phyloP scores from a whole-genome alignment of 129 eudicot species.

The Flaveria sonorensis region DNA sequence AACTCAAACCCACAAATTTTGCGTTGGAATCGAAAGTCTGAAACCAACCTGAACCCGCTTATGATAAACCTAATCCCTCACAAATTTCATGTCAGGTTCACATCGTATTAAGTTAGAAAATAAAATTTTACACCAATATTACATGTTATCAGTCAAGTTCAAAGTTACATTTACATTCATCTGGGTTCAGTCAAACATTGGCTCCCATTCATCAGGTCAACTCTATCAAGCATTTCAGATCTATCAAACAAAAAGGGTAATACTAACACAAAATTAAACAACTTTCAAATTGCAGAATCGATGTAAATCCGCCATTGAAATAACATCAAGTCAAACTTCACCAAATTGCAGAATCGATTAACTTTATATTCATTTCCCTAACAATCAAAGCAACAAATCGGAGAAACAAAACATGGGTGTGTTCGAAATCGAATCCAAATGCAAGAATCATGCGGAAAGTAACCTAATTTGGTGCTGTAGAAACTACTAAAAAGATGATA shows the following conservation, averaged over 20 bases:
- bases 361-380: background rate
- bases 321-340: background rate
- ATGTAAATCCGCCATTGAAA: background rate
- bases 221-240: background rate
- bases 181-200: slow-evolving; percentile 9
- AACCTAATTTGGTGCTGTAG: background rate
- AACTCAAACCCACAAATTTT: no score
- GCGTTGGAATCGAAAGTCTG: no score
- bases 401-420: background rate
- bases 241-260: background rate
- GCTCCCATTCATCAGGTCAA: slow-evolving; percentile 24
- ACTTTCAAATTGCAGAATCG: background rate
- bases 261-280: background rate
- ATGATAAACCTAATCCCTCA: no score
- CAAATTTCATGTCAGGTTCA: no score
- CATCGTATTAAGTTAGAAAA: no score
- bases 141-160: background rate
- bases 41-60: no score
- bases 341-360: background rate
- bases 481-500: background rate
- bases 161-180: background rate
- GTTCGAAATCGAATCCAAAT: background rate
- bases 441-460: slow-evolving; percentile 3
- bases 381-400: background rate
- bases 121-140: no score